These are phyloP conservation scores for Astraeus odoratus DNA, from an alignment of 768 basidiomycete species.

Conservation along the genomic window DNA sequence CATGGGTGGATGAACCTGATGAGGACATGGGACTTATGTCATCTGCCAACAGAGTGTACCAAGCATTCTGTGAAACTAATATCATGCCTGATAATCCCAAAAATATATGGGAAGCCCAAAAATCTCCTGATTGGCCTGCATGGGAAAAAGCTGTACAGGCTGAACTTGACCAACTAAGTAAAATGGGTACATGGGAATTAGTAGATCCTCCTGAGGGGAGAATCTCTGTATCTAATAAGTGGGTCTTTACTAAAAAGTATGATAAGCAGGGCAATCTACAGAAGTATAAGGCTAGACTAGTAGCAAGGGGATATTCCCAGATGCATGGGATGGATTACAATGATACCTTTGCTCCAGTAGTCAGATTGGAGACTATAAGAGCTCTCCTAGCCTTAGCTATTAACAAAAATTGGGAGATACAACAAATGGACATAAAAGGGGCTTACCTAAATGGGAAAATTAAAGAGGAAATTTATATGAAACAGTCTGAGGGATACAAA, in stretches of 20 bases:
- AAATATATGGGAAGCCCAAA: background rate
- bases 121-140: background rate
- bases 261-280: conserved; percentile 1
- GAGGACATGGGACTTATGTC: background rate
- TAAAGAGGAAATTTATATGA: conserved; percentile 30
- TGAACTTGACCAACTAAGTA: background rate
- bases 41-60: background rate
- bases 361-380: conserved; percentile 16
- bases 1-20: background rate
- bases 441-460: conserved; percentile 26
- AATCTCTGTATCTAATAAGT: conserved; percentile 22
- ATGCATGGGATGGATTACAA: conserved; percentile 29
- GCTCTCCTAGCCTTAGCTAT: conserved; percentile 18
- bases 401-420: conserved; percentile 17
- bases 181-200: conserved; percentile 14
- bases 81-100: background rate
- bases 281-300: conserved; percentile 29
- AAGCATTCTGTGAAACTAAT: background rate
- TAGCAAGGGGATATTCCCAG: conserved; percentile 35
- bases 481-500: conserved; percentile 18
- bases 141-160: conserved; percentile 3
- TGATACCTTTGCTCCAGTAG: conserved; percentile 28
- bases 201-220: conserved; percentile 16
- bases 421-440: conserved; percentile 23
- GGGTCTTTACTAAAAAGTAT: conserved; percentile 15